These are phyloP conservation scores for Pleurotus tuoliensis DNA, from an alignment of 768 basidiomycete species.

Conservation along the genomic window DNA sequence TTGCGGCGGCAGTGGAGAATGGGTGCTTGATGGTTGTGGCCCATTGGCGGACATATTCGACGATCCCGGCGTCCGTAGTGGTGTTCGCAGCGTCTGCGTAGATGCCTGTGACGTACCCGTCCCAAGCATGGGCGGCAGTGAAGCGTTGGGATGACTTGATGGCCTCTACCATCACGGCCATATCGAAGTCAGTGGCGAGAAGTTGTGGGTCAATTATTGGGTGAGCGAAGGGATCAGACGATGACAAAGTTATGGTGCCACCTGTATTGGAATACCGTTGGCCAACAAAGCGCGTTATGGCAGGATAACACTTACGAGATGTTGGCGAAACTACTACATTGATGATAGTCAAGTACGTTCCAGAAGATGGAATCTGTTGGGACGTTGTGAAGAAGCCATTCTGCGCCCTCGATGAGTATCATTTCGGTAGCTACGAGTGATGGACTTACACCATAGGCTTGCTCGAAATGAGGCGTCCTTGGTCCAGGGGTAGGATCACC, in stretches of 20 bases:
- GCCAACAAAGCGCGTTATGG: not conserved
- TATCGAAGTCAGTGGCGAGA: slow-evolving; percentile 18
- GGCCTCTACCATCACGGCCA: slow-evolving; percentile 23
- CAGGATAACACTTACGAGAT: slow-evolving; percentile 23
- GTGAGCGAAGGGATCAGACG: slow-evolving; percentile 19
- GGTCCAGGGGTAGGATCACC: slow-evolving; percentile 34
- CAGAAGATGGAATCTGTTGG: slow-evolving; percentile 17
- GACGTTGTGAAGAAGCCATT: slow-evolving; percentile 6
- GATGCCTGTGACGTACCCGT: slow-evolving; percentile 20
- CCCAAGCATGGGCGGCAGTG: slow-evolving; percentile 22
- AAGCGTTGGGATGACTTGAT: slow-evolving; percentile 21
- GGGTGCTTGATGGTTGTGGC: slow-evolving; percentile 21
- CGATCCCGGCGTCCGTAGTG: slow-evolving; percentile 22
- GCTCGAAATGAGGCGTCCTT: slow-evolving; percentile 30
- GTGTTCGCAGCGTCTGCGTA: slow-evolving; percentile 18
- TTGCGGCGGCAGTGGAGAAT: slow-evolving; percentile 22
- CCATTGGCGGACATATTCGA: slow-evolving; percentile 18
- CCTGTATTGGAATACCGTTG: slow-evolving; percentile 10
- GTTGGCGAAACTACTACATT: slow-evolving; percentile 29
- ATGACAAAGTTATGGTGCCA: slow-evolving; percentile 22
- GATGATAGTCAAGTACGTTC: slow-evolving; percentile 27
- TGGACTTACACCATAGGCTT: slow-evolving; percentile 24
- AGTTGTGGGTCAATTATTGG: slow-evolving; percentile 24
- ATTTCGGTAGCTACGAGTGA: too few relatives aligned
- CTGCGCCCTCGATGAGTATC: not conserved